These are phyloP conservation scores for Eudorina sp. DNA, from an alignment of 139 green algal genomes.

Conservation along the genomic window DNA sequence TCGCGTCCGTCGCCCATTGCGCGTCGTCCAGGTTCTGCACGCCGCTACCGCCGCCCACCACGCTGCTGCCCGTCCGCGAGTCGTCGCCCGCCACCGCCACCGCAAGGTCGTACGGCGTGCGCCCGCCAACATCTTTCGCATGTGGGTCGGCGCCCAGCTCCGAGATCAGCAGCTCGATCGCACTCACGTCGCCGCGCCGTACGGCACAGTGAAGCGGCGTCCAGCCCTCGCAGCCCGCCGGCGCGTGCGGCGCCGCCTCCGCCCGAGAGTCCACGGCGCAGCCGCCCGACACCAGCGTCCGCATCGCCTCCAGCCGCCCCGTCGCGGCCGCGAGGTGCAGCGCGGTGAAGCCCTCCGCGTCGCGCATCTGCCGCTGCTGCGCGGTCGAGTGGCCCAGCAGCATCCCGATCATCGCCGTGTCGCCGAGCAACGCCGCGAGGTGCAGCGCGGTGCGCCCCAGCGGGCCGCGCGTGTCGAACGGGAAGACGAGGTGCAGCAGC, in stretches of 20 bases:
- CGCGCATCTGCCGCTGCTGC: slow-evolving; percentile 1
- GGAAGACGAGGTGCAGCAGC: slow-evolving; percentile 46
- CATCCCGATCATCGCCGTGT: slow-evolving; percentile 11
- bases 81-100: background rate
- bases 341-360: slow-evolving; percentile 32
- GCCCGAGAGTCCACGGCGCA: slow-evolving; percentile 9
- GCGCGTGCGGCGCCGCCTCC: background rate
- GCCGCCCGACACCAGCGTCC: background rate
- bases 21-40: slow-evolving; percentile 24
- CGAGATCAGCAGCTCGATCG: slow-evolving; percentile 12
- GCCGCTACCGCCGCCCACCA: background rate
- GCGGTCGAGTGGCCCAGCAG: slow-evolving; percentile 19
- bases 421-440: slow-evolving; percentile 16
- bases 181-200: background rate
- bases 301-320: background rate
- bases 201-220: slow-evolving; percentile 42
- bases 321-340: slow-evolving; percentile 11
- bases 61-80: background rate
- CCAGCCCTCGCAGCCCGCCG: slow-evolving; percentile 25
- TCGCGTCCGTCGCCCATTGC: background rate
- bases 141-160: slow-evolving; percentile 40
- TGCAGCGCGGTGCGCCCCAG: slow-evolving; percentile 32
- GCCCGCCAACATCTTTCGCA: background rate
- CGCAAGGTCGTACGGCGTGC: slow-evolving; percentile 26
- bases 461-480: slow-evolving; percentile 39